These are phyloP conservation scores for Tricholoma sp. DNA, from an alignment of 768 basidiomycete species.

Conservation along the genomic window DNA sequence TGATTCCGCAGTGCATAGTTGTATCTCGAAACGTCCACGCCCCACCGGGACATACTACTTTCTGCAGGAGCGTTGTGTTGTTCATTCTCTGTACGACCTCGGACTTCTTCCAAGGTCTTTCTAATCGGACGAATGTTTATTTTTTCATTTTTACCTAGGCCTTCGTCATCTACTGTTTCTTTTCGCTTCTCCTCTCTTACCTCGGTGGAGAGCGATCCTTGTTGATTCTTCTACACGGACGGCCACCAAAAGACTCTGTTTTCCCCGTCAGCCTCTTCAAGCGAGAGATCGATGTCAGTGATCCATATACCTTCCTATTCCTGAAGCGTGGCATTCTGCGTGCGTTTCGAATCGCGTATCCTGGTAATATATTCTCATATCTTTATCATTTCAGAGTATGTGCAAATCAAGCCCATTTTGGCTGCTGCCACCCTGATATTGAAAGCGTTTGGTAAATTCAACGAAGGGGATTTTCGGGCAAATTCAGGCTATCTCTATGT, in stretches of 20 bases:
- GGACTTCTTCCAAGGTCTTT: background rate
- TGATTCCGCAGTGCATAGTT: no score
- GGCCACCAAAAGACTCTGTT: constrained; percentile 81
- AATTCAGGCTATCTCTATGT: constrained; percentile 91
- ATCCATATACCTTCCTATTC: constrained; percentile 91
- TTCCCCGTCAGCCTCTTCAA: constrained; percentile 85
- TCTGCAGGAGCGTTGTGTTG: background rate
- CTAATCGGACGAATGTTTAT: background rate
- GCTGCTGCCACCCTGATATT: constrained; percentile 81
- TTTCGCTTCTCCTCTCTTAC: constrained; percentile 74
- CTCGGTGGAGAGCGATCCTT: constrained; percentile 92
- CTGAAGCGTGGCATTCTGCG: constrained; percentile 94
- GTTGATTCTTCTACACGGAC: constrained; percentile 86
- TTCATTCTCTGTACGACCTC: background rate
- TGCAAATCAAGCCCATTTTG: constrained; percentile 90
- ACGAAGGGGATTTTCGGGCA: constrained; percentile 82
- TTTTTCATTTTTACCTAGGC: constrained; percentile 43
- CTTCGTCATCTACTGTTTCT: constrained; percentile 94
- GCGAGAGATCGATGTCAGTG: constrained; percentile 86
- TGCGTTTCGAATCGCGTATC: constrained; percentile 26
- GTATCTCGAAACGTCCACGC: no score
- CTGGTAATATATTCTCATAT: background rate
- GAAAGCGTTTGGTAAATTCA: constrained; percentile 82
- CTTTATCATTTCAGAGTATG: constrained; percentile 69
- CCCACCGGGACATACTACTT: background rate